Conservation (phyloP, 2,329 filamentous ascomycete species). For the Bipolaris oryzae region DNA sequence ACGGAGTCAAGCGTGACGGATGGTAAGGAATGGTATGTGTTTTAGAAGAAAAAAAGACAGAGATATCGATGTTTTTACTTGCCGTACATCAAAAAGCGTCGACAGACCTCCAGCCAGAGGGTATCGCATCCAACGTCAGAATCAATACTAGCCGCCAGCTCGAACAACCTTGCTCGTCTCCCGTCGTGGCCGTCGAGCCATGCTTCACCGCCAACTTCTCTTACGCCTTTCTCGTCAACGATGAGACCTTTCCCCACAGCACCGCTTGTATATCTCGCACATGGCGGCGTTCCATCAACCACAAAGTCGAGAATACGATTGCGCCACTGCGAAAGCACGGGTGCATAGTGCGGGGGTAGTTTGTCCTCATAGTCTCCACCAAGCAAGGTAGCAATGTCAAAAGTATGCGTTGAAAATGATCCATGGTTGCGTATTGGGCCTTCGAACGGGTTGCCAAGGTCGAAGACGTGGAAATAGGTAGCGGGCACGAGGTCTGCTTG, state of each 20-base stretch:
- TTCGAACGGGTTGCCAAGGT: conserved; percentile 23
- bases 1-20: too few species aligned
- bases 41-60: too few species aligned
- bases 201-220: conserved; percentile 13
- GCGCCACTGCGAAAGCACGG: conserved; percentile 15
- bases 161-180: conserved; percentile 17
- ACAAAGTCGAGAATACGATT: conserved; percentile 22
- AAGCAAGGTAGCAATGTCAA: conserved; percentile 24
- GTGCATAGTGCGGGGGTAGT: conserved; percentile 14
- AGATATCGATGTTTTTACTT: conserved; percentile 1
- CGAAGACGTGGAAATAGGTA: conserved; percentile 26
- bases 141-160: conserved; percentile 15
- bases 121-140: conserved; percentile 19
- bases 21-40: too few species aligned
- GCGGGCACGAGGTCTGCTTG: conserved; percentile 13
- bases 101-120: conserved; percentile 23
- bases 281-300: conserved; percentile 13
- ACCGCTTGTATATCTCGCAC: conserved; percentile 8
- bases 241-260: conserved; percentile 10
- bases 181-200: conserved; percentile 13
- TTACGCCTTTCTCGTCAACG: conserved; percentile 14
- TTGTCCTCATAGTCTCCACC: conserved; percentile 21
- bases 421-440: conserved; percentile 19
- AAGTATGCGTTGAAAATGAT: conserved; percentile 24
- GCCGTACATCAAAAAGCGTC: conserved; percentile 27